phyloP scores from a whole-genome alignment of 1,284 basidiomycete genomes.

The Microbotryum scabiosae region DNA sequence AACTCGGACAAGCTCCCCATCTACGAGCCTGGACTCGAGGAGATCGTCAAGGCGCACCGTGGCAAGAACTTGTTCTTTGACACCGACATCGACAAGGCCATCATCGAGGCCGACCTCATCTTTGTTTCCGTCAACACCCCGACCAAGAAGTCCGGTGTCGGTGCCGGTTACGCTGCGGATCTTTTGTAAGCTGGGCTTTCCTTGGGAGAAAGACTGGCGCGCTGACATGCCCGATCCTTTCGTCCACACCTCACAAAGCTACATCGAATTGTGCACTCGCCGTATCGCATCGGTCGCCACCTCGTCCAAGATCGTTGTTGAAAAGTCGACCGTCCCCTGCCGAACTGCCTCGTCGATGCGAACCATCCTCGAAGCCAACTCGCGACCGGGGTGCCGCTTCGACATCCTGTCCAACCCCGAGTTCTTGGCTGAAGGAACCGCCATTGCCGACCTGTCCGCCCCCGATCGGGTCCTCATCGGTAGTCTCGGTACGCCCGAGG shows the following conservation, averaged over 20 bases:
- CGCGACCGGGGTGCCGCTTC: slow-evolving; percentile 79
- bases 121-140: slow-evolving; percentile 78
- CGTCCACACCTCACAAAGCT: slow-evolving; percentile 50
- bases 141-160: slow-evolving; percentile 95
- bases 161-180: slow-evolving; percentile 95
- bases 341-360: slow-evolving; percentile 98
- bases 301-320: slow-evolving; percentile 94
- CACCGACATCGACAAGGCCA: slow-evolving; percentile 86
- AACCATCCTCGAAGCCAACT: slow-evolving; percentile 96
- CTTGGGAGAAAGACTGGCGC: neutral
- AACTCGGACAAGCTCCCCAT: slow-evolving; percentile 67
- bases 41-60: slow-evolving; percentile 77
- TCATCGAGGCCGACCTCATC: slow-evolving; percentile 76
- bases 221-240: neutral
- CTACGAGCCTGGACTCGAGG: slow-evolving; percentile 95
- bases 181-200: slow-evolving; percentile 60
- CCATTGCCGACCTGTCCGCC: slow-evolving; percentile 73
- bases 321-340: slow-evolving; percentile 98
- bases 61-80: slow-evolving; percentile 96
- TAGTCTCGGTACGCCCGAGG: slow-evolving; percentile 78
- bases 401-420: slow-evolving; percentile 99
- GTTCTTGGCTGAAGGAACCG: slow-evolving; percentile 97
- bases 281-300: slow-evolving; percentile 86
- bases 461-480: slow-evolving; percentile 97
- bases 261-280: slow-evolving; percentile 91